Percentiles rank a stretch among this genome's conserved stretches.
Conservation (phyloP, 305 asterid genomes). For the Fraxinus dipetala region DNA sequence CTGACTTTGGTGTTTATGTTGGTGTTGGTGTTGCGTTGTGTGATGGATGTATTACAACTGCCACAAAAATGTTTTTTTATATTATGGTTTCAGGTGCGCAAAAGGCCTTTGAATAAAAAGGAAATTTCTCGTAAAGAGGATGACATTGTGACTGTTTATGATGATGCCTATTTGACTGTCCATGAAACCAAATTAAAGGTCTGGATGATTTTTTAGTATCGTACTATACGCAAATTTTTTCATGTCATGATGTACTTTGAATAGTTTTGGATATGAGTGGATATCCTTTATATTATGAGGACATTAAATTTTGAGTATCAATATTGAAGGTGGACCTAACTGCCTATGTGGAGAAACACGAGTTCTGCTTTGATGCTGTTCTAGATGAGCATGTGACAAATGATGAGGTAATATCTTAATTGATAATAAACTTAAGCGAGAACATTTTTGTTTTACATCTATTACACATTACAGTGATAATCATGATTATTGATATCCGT, state of each 20-base stretch:
- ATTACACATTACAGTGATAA: not conserved
- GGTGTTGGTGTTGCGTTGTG: not conserved
- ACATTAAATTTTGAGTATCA: conserved; percentile 34
- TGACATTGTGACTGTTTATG: conserved; percentile 77
- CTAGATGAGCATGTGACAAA: conserved; percentile 85
- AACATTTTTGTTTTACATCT: not conserved
- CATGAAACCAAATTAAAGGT: conserved; percentile 98
- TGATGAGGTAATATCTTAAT: conserved; percentile 69
- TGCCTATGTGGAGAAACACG: conserved; percentile 96
- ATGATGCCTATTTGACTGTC: conserved; percentile 71
- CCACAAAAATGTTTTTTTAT: conserved; percentile 13
- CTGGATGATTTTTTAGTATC: conserved; percentile 21
- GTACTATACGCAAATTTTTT: conserved; percentile 6
- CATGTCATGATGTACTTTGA: conserved; percentile 5
- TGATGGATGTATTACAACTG: not conserved
- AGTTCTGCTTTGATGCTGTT: conserved; percentile 98
- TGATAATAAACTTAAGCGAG: not conserved
- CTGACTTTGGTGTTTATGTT: not conserved
- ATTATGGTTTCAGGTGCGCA: conserved; percentile 67
- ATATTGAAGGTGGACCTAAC: conserved; percentile 88
- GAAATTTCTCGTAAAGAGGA: conserved; percentile 91
- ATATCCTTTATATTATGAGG: conserved; percentile 5
- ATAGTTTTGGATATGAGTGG: not conserved
- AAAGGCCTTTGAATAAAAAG: conserved; percentile 96
- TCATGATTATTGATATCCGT: not conserved